These are phyloP conservation scores for Trichosporon faecale DNA, from an alignment of 1,284 basidiomycete genomes.

Conservation along the genomic window DNA sequence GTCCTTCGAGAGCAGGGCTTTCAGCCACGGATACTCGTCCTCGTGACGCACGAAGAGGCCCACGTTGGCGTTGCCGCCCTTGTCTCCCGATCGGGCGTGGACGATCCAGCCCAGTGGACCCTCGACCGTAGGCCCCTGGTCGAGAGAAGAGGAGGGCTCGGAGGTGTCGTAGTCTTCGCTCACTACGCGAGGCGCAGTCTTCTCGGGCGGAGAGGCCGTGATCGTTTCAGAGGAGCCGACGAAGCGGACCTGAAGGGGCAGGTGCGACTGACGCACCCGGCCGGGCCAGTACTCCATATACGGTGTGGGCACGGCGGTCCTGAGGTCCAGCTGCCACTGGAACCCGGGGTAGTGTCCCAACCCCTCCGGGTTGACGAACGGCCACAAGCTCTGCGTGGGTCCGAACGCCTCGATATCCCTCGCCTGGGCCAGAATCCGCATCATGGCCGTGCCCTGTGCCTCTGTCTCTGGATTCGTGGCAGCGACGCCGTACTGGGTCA, in stretches of 20 bases:
- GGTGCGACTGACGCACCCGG: slow-evolving; percentile 14
- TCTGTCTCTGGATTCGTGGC: slow-evolving; percentile 25
- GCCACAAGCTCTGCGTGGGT: slow-evolving; percentile 7
- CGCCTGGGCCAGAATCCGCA: slow-evolving; percentile 33
- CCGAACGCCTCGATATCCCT: slow-evolving; percentile 22
- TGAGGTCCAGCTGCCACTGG: slow-evolving; percentile 18
- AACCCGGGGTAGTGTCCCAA: slow-evolving; percentile 29
- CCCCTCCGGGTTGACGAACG: slow-evolving; percentile 23
- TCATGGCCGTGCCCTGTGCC: slow-evolving; percentile 27
- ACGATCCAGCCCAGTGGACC: slow-evolving; percentile 32
- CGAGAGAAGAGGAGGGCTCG: background rate
- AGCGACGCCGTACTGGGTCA: slow-evolving; percentile 31
- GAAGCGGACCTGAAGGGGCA: slow-evolving; percentile 18
- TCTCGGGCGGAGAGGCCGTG: slow-evolving; percentile 1
- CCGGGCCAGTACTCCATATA: slow-evolving; percentile 30
- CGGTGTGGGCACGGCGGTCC: slow-evolving; percentile 15
- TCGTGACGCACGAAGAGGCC: slow-evolving; percentile 31
- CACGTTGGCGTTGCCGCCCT: slow-evolving; percentile 36
- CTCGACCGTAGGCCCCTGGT: slow-evolving; percentile 24
- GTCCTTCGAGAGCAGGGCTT: slow-evolving; percentile 23
- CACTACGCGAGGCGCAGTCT: background rate
- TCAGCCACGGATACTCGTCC: slow-evolving; percentile 31
- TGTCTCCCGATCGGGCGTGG: slow-evolving; percentile 37
- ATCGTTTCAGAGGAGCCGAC: slow-evolving; percentile 13
- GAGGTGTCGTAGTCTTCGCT: slow-evolving; percentile 21